Conservation (phyloP, 1,139 yeast genomes). For the Pichia sp. region DNA sequence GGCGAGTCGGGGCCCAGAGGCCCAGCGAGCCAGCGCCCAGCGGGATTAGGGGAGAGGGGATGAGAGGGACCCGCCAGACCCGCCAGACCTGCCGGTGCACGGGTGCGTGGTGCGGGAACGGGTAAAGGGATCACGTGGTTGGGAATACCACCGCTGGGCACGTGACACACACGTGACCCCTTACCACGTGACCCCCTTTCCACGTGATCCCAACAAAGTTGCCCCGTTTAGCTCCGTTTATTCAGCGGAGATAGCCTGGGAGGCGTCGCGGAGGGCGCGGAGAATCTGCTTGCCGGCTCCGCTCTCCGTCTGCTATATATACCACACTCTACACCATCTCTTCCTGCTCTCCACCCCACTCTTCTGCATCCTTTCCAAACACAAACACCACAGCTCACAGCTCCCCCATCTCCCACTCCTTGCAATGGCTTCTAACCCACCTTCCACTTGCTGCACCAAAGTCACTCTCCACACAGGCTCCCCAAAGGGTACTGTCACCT, state of each 20-base stretch:
- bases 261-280: too few species aligned
- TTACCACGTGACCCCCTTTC: too few species aligned
- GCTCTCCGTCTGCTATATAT: too few species aligned
- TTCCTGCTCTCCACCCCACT: neutral
- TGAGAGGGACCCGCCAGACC: neutral
- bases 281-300: too few species aligned
- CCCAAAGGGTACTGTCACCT: conserved; percentile 38
- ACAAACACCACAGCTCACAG: too few species aligned
- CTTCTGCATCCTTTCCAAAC: neutral
- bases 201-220: too few species aligned
- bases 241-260: too few species aligned
- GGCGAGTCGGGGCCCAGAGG: neutral
- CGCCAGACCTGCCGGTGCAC: neutral
- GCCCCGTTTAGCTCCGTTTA: too few species aligned
- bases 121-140: too few species aligned
- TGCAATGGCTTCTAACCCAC: conserved; percentile 24
- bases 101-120: neutral
- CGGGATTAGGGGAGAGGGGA: neutral
- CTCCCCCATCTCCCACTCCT: neutral
- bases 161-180: too few species aligned
- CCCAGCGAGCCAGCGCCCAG: neutral
- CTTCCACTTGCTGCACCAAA: conserved; percentile 36
- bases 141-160: too few species aligned
- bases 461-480: conserved; percentile 41
- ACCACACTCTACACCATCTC: too few species aligned